Evolutionary conservation across 192 early-diverging fungal species (phyloP).

Genomic region (Backusella tarrabulga): DNA sequence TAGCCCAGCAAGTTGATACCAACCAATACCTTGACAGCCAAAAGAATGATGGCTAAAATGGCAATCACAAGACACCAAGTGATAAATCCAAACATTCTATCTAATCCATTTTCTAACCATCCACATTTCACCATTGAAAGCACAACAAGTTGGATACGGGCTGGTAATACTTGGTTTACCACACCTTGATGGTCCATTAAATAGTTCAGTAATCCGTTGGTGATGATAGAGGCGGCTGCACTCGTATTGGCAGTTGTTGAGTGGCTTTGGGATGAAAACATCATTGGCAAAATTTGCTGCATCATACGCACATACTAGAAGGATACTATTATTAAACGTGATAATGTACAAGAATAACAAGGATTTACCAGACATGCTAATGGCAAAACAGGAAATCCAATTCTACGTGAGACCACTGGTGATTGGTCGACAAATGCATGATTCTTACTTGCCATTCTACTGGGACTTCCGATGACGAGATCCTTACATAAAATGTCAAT

Average conservation of each 20-base stretch:
- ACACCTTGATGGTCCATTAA: constrained; percentile 21
- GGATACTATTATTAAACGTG: no score
- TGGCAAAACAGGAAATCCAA: constrained; percentile 81
- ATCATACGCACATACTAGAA: constrained; percentile 29
- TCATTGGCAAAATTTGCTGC: constrained; percentile 34
- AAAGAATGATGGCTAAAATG: constrained; percentile 31
- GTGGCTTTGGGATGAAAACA: constrained; percentile 20
- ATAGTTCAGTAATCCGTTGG: constrained; percentile 15
- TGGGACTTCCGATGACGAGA: constrained; percentile 62
- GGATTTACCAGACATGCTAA: constrained; percentile 68
- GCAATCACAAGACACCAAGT: constrained; percentile 19
- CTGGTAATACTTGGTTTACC: constrained; percentile 17
- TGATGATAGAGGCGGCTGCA: constrained; percentile 12
- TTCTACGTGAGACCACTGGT: constrained; percentile 71
- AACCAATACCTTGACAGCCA: constrained; percentile 73
- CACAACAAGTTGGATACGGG: constrained; percentile 19
- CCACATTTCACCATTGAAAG: constrained; percentile 26
- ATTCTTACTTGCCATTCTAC: constrained; percentile 37
- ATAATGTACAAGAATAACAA: constrained; percentile 7
- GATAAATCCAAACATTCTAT: constrained; percentile 7
- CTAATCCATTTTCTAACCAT: constrained; percentile 24
- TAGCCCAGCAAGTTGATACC: constrained; percentile 74
- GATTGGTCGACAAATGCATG: constrained; percentile 67
- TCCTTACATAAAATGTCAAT: constrained; percentile 88
- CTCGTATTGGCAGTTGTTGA: neutral